phyloP scores from a whole-genome alignment of 1,284 basidiomycete species.

The Coniophora puteana region DNA sequence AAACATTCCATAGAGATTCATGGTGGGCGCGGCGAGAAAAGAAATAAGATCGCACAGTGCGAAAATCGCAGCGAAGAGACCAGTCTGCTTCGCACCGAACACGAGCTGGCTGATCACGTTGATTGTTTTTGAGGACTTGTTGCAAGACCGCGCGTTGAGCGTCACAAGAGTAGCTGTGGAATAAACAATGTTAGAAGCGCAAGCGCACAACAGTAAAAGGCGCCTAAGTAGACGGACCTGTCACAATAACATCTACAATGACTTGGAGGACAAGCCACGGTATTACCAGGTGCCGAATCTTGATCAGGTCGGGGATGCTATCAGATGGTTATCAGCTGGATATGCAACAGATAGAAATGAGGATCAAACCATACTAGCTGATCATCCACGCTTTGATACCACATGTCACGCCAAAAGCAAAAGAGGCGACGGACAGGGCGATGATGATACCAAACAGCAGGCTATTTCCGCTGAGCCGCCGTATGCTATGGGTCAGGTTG shows the following conservation, averaged over 20 bases:
- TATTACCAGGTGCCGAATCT: constrained; percentile 13
- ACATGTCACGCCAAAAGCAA: constrained; percentile 15
- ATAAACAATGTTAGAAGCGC: constrained; percentile 10
- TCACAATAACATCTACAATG: constrained; percentile 14
- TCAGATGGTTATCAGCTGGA: background rate
- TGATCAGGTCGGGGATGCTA: constrained; percentile 12
- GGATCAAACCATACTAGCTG: constrained; percentile 12
- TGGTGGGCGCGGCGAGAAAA: constrained; percentile 25
- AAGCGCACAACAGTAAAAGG: constrained; percentile 13
- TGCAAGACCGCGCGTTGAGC: too few relatives aligned
- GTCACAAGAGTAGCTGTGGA: too few relatives aligned
- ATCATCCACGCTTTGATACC: constrained; percentile 21
- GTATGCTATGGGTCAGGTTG: too few relatives aligned
- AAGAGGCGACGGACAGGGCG: constrained; percentile 11
- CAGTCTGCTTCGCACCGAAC: constrained; percentile 22
- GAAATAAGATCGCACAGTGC: constrained; percentile 16
- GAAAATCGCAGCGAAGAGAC: constrained; percentile 22
- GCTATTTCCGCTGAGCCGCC: too few relatives aligned
- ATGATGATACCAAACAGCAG: constrained; percentile 14
- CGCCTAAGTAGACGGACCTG: constrained; percentile 14
- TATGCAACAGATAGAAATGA: background rate
- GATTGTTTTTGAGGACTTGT: too few relatives aligned
- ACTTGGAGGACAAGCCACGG: constrained; percentile 21
- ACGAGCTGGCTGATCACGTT: constrained; percentile 19
- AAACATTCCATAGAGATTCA: constrained; percentile 41